A percentile compares a stretch with the other conserved stretches of the same genome.
Conservation (phyloP, 2,329 filamentous ascomycete genomes). For the Dactylellina haptotyla region DNA sequence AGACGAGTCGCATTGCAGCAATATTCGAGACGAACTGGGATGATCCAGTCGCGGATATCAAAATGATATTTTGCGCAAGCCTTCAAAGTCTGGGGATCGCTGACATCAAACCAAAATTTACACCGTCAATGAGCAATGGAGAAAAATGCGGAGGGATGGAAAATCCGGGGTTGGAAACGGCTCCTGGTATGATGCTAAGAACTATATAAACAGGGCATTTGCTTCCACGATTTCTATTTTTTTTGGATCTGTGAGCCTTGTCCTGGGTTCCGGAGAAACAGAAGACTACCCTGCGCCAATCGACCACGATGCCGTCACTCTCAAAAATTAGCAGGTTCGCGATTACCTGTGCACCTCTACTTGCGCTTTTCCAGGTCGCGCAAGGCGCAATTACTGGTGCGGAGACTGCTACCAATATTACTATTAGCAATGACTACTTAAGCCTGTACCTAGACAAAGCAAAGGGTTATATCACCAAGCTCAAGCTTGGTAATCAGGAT, state of each 20-base stretch:
- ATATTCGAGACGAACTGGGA: constrained; percentile 19
- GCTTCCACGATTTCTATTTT: too few species aligned
- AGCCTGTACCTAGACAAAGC: constrained; percentile 63
- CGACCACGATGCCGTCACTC: neutral
- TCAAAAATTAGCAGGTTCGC: neutral
- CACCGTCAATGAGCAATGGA: too few species aligned
- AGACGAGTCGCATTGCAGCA: constrained; percentile 14
- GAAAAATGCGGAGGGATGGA: neutral
- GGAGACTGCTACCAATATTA: constrained; percentile 59
- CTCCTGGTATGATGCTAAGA: neutral
- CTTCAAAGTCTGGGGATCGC: neutral
- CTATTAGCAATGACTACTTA: constrained; percentile 64
- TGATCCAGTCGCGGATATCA: neutral
- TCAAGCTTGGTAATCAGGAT: constrained; percentile 66
- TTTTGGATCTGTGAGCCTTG: too few species aligned
- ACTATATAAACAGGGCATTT: neutral
- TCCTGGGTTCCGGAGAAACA: neutral
- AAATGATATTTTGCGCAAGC: constrained; percentile 11
- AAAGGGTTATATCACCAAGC: constrained; percentile 62
- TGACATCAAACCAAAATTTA: too few species aligned
- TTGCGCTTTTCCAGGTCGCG: constrained; percentile 4
- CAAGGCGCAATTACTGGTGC: constrained; percentile 55
- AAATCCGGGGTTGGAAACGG: neutral
- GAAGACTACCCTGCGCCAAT: neutral
- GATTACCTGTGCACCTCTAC: neutral